Base-by-base conservation (phyloP, 805 yeast genomes). In the Kazachstania viticola region DNA sequence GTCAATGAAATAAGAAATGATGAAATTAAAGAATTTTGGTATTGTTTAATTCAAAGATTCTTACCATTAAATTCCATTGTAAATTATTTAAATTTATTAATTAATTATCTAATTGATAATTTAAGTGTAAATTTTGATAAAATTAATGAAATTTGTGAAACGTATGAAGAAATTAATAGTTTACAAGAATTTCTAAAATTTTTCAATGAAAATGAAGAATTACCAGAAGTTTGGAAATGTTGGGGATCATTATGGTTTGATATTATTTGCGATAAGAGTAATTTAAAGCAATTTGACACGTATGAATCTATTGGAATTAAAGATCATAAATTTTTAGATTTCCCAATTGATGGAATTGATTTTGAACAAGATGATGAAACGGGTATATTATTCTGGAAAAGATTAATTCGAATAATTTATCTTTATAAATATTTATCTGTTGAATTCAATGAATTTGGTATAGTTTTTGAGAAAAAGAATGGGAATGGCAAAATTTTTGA, bases 201-300 rank as follows among this genome's bases (percentile, higher is more conserved):
- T 41, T 75, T 73, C 43, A 65, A 72, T 40, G 62, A 69, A 30
- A 66, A 71, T 48, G 88, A 79, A 49, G 69, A 62, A 27, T 58
- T 80, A 30, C 73, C 80, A 27, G 93, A 81, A 54, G 79, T 75
- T 14, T 80, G 87, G 87, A 76, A 75, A 48, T 75, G 85, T 46
- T 79, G 88, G 84, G 93, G 93, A 2, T 70, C 84, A 0, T 50
- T 81, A 26, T 80, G 91, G 88, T 81, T 71, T 55, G 87, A 80
- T 52, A 58, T 60, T 17, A 60, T 80, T 25, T 47, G 60, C 12
- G 50, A 64, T 27, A 79, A 78, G 69, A 29, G 17, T 34, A 36
- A 29, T 3, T 25, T 34, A n/a, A 25, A 32, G 23, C 41, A 67
- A 40, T n/a, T n/a, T n/a, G 56, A 56, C 25, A 67, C 61, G 29